Evolutionary conservation across 305 asterid species (phyloP).

Genomic region (Ilex paraguariensis): DNA sequence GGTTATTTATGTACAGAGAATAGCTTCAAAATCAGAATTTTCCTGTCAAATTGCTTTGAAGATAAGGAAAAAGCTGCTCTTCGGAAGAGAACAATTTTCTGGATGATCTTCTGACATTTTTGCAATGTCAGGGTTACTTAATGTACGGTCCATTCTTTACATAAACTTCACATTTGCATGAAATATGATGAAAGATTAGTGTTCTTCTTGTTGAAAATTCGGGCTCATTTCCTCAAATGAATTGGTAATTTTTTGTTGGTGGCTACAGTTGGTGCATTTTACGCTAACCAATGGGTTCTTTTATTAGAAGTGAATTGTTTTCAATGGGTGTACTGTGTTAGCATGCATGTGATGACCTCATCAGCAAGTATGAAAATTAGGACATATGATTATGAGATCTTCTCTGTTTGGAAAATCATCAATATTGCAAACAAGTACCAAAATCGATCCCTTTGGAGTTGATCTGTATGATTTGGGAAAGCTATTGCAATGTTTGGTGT

Average conservation of each 20-base stretch:
- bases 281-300: not conserved
- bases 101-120: constrained; percentile 74
- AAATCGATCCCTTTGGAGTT: too few relatives aligned
- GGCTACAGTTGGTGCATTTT: not conserved
- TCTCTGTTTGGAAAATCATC: too few relatives aligned
- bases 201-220: not conserved
- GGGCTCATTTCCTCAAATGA: not conserved
- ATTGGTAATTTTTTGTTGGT: not conserved
- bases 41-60: constrained; percentile 31
- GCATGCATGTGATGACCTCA: too few relatives aligned
- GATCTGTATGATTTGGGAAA: too few relatives aligned
- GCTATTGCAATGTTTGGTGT: too few relatives aligned
- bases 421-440: too few relatives aligned
- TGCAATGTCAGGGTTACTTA: constrained; percentile 90
- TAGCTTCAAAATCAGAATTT: constrained; percentile 17
- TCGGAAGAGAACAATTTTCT: constrained; percentile 37
- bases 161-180: not conserved
- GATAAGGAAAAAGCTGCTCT: constrained; percentile 42
- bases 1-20: constrained; percentile 27
- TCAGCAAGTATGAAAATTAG: too few relatives aligned
- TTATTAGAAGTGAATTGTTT: not conserved
- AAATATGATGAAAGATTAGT: not conserved
- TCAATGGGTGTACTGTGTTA: not conserved
- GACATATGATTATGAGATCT: too few relatives aligned
- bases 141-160: constrained; percentile 51